phyloP scores from a whole-genome alignment of 805 yeast species.

The Tetrapisispora fleetii region DNA sequence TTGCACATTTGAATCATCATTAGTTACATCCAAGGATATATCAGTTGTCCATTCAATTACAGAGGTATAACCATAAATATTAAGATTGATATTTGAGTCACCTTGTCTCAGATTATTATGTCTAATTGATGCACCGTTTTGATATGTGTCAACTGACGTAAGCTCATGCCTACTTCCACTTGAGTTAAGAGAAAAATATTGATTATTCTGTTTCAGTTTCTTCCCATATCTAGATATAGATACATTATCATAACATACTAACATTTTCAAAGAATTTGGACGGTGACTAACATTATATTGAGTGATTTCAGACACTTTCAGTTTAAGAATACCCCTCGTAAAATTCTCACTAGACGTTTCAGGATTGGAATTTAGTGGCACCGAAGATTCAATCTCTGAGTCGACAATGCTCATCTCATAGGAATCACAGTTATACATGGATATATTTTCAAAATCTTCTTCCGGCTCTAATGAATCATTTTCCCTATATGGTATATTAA shows the following conservation, averaged over 20 bases:
- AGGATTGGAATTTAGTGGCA: not conserved
- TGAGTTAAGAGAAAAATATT: not conserved
- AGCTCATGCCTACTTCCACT: not conserved
- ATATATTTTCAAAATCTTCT: not conserved
- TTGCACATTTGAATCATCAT: slow-evolving; percentile 74
- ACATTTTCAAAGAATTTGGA: not conserved
- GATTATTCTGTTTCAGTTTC: too few relatives aligned
- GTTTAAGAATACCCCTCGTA: not conserved
- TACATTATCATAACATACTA: not conserved
- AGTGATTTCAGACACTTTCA: not conserved
- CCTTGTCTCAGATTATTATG: not conserved
- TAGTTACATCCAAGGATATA: slow-evolving; percentile 85
- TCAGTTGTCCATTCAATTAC: slow-evolving; percentile 59
- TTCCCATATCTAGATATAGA: not conserved
- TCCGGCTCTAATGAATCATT: not conserved
- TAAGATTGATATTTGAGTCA: not conserved
- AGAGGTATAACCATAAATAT: not conserved
- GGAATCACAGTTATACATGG: not conserved
- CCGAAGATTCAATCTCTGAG: not conserved
- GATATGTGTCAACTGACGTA: not conserved
- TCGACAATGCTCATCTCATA: not conserved
- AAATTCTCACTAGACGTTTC: not conserved
- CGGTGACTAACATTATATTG: not conserved
- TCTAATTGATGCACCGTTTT: not conserved
- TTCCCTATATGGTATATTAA: not conserved